Base-by-base conservation (phyloP, 148 eudicot species). In the Heliosperma pusillum region DNA sequence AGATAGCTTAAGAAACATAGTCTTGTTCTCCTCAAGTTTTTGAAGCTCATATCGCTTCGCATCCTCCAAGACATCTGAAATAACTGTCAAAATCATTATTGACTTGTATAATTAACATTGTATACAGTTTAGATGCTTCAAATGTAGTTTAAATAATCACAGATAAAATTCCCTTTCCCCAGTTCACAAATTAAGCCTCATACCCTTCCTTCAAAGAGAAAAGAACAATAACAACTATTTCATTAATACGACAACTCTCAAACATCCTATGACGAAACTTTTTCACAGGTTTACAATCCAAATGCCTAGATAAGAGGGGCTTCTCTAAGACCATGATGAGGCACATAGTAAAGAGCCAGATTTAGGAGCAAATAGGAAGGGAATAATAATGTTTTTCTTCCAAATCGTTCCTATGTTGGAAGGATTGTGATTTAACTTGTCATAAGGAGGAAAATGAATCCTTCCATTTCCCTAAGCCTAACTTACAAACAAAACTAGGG, bases 1-100 rank as follows among this genome's bases (percentile, higher is more conserved):
- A 72, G 83, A 74, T 70, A 85, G 33, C 58, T 24, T 30, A 22
- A 82, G 84, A 44, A 77, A 73, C 76, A 79, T 70, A 58, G 69
- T 45, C 61, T 73, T 76, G 75, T 75, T 78, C 57, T 68, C 74
- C 77, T 78, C 72, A 75, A 79, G 71, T 73, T 66, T 87, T 80
- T 87, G 82, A 50, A 65, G 25, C 81, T 87, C 95, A 65, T 66
- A 77, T 66, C 66, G 78, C 83, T 79, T 80, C 16, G 88, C 91
- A 76, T 82, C 76, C 78, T 74, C 78, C 71, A 69, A 75, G 56
- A 89, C 27, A 40, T 74, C 97, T 91, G 83, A 22, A 83, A 71
- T 61, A 36, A 60, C 64, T 22, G 24, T 10, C n/a, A 74, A 71
- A 67, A 74, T 12, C 76, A 73, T 50, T 64, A 52, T 13, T 12